A percentile compares a stretch with the other conserved stretches of the same genome.
Evolutionary conservation across 2,329 filamentous ascomycete species (phyloP).

Genomic region (Didymellaceae sp.): DNA sequence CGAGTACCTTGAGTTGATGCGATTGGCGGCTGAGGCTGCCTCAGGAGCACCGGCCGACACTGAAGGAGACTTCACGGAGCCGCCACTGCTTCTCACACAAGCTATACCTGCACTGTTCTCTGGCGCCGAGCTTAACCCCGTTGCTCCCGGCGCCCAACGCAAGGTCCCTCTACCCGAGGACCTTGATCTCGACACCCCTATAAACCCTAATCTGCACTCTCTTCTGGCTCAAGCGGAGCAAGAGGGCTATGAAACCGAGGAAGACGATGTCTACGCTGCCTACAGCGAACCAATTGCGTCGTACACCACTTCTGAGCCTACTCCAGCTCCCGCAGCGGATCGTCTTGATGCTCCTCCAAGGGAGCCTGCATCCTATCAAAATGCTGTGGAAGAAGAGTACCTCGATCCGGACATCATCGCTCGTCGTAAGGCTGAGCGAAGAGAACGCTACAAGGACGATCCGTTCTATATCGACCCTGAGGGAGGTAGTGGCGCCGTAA

Average conservation of each 20-base stretch:
- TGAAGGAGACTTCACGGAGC: slow-evolving; percentile 72
- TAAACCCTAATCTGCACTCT: slow-evolving; percentile 74
- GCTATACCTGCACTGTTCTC: slow-evolving; percentile 87
- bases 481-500: slow-evolving; percentile 67
- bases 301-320: slow-evolving; percentile 23
- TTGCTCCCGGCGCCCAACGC: slow-evolving; percentile 79
- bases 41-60: slow-evolving; percentile 62
- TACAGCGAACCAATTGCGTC: slow-evolving; percentile 52
- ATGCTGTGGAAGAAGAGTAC: slow-evolving; percentile 56
- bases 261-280: slow-evolving; percentile 55
- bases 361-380: slow-evolving; percentile 53
- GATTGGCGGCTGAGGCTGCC: slow-evolving; percentile 82
- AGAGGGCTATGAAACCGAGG: slow-evolving; percentile 51
- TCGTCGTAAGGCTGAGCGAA: slow-evolving; percentile 75
- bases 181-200: slow-evolving; percentile 80
- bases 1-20: slow-evolving; percentile 88
- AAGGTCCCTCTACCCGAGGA: slow-evolving; percentile 82
- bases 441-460: slow-evolving; percentile 86
- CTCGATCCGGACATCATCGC: slow-evolving; percentile 78
- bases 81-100: slow-evolving; percentile 85
- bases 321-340: slow-evolving; percentile 50
- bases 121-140: slow-evolving; percentile 89
- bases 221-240: slow-evolving; percentile 65
- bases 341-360: slow-evolving; percentile 49
- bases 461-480: slow-evolving; percentile 84